Evolutionary conservation across 352 stramenopile species (phyloP).

Genomic region (Blastocystis sp.): DNA sequence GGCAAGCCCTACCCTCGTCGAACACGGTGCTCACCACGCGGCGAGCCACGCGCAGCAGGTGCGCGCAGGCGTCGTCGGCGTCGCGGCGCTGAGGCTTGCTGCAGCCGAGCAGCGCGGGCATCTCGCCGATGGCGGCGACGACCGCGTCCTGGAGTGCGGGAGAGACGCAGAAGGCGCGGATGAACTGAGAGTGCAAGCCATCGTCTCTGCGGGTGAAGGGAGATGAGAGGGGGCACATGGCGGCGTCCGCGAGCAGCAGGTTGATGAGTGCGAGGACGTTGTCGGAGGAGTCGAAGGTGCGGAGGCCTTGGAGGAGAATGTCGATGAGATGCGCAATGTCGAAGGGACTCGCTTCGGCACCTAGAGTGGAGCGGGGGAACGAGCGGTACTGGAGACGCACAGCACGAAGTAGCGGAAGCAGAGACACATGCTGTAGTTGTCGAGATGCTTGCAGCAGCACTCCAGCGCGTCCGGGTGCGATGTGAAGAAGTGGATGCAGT

Average conservation of each 20-base stretch:
- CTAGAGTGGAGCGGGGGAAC: not conserved
- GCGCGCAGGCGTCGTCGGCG: not conserved
- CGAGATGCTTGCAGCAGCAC: not conserved
- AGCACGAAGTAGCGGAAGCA: not conserved
- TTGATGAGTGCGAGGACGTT: conserved; percentile 18
- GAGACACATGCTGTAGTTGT: not conserved
- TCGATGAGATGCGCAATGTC: conserved; percentile 12
- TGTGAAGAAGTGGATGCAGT: not conserved
- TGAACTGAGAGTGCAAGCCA: not conserved
- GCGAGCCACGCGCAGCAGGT: not conserved
- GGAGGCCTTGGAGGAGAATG: not conserved
- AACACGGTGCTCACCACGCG: not conserved
- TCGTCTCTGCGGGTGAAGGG: not conserved
- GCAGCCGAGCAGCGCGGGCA: not conserved
- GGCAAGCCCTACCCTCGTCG: not conserved
- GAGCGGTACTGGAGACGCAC: not conserved
- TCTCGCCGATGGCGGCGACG: not conserved
- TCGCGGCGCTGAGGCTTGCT: not conserved
- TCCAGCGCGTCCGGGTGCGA: conserved; percentile 11
- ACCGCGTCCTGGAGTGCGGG: not conserved
- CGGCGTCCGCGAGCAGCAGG: conserved; percentile 3
- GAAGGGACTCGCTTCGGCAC: not conserved
- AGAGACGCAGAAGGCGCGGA: not conserved
- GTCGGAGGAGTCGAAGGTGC: not conserved
- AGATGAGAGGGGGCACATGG: not conserved